Percentiles rank a stretch among this genome's conserved stretches.
These are phyloP conservation scores for Microascus cirrosus DNA, from an alignment of 2,329 filamentous ascomycete species.

Conservation along the genomic window DNA sequence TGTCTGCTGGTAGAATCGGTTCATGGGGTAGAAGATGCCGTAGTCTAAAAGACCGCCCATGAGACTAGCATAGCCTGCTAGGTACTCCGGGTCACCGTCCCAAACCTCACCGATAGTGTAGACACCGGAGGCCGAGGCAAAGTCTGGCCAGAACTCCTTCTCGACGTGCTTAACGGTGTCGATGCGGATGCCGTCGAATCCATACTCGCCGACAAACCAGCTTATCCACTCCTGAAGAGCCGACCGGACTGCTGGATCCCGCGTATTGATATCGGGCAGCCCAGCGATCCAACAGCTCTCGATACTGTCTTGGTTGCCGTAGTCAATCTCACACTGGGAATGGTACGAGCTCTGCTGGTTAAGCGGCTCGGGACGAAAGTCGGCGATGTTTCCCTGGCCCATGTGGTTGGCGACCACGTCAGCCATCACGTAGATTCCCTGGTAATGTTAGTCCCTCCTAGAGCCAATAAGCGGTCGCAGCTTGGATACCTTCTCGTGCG, in stretches of 20 bases:
- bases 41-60: conserved; percentile 54
- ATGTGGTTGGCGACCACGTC: conserved; percentile 51
- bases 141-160: conserved; percentile 44
- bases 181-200: conserved; percentile 49
- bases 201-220: conserved; percentile 45
- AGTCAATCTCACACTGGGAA: conserved; percentile 45
- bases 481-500: conserved; percentile 41
- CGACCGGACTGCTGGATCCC: conserved; percentile 30
- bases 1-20: conserved; percentile 23
- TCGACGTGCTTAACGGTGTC: conserved; percentile 53
- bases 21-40: conserved; percentile 33
- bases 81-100: conserved; percentile 37
- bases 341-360: conserved; percentile 50
- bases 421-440: conserved; percentile 44
- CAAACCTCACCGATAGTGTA: conserved; percentile 52
- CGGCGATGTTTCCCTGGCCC: conserved; percentile 38
- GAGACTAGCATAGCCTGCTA: conserved; percentile 38
- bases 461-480: not conserved
- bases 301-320: conserved; percentile 33
- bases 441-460: conserved; percentile 5
- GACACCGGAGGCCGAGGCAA: conserved; percentile 41
- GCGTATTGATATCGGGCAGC: conserved; percentile 52
- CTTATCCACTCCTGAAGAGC: conserved; percentile 49
- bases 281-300: conserved; percentile 44
- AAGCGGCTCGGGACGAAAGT: conserved; percentile 28